Evolutionary conservation across 257 asterid species (phyloP), one percentile per base, ranked within the genome.

Genomic region (Salvia rosmarinus): DNA sequence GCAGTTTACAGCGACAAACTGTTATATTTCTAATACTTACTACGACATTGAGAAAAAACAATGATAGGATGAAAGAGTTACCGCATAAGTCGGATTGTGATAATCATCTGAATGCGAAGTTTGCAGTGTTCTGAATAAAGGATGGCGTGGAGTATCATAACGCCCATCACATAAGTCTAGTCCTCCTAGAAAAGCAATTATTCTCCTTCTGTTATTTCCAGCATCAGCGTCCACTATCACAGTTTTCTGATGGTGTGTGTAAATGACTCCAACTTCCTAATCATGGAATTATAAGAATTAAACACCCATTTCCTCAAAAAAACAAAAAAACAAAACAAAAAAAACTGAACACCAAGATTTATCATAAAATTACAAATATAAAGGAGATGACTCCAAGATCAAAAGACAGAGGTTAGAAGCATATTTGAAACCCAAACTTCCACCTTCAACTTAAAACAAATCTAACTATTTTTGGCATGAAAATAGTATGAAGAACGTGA

Each of bases 231-330:
- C 99, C 55, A 90, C 90, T 63, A 95, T 68, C 75, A 95, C 94
- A 20, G 98, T 91, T 85, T 95, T 95, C 85, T 95, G 99, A 79
- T 95, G 99, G 85, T 95, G 98, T 8, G 99, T 95, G 71, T 91
- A 95, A 75, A 95, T 91, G 34, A 80, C 90, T 72, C 88, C 98
- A 69, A 90, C 98, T 91, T 95, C 99, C 99, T 95, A 79, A 69
- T 70, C 78, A 79, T 55, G 55, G 67, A 80, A 77, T 35, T 25
- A 19, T 44, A 54, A 57, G 75, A 72, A 71, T 61, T 37, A 63
- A 73, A 63, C 49, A 61, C 64, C 64, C 37, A 32, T 32, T 32
- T n/a, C n/a, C 37, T 32, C 37, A 3, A 32, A 39, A 9, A 39
- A 39, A 39, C 2, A 2, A 39, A 9, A 2, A 39, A n/a, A n/a